Percentiles rank a stretch among this genome's conserved stretches.
phyloP scores from a whole-genome alignment of 495 filamentous ascomycete genomes.

The Annulohypoxylon moriforme region DNA sequence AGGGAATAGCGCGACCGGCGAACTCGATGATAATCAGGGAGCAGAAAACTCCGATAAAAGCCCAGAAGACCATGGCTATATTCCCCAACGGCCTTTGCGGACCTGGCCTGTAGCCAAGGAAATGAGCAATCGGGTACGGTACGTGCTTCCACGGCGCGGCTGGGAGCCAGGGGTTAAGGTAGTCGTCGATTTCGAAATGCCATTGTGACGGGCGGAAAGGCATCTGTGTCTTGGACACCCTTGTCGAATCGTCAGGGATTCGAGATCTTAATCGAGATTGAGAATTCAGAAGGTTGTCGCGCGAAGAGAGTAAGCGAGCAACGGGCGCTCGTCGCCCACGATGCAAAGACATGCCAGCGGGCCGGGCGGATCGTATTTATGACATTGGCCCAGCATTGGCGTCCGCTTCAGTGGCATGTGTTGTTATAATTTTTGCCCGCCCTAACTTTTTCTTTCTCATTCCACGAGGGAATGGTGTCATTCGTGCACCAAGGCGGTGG shows the following conservation, averaged over 20 bases:
- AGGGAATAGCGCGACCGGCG: conserved; percentile 52
- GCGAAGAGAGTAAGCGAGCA: neutral
- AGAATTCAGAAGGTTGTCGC: neutral
- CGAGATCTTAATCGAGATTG: conserved; percentile 1
- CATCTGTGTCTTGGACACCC: conserved; percentile 22
- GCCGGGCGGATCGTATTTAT: conserved; percentile 24
- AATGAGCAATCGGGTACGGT: conserved; percentile 60
- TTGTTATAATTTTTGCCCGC: conserved; percentile 8
- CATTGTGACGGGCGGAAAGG: conserved; percentile 42
- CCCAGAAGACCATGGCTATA: conserved; percentile 61
- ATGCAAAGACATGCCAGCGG: conserved; percentile 10
- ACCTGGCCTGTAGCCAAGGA: conserved; percentile 62
- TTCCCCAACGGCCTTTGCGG: conserved; percentile 57
- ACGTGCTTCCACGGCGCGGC: conserved; percentile 57
- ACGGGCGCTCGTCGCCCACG: conserved; percentile 7
- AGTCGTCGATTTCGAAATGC: conserved; percentile 74
- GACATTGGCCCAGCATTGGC: neutral
- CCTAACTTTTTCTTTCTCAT: conserved; percentile 28
- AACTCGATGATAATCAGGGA: conserved; percentile 56
- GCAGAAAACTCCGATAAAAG: conserved; percentile 65
- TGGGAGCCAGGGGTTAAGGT: conserved; percentile 71
- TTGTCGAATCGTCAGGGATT: neutral
- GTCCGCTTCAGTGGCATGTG: neutral
- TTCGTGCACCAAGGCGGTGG: conserved; percentile 1
- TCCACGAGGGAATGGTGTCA: conserved; percentile 30